Conservation (phyloP, 2,329 filamentous ascomycete genomes). For the Neoascochyta sp. region DNA sequence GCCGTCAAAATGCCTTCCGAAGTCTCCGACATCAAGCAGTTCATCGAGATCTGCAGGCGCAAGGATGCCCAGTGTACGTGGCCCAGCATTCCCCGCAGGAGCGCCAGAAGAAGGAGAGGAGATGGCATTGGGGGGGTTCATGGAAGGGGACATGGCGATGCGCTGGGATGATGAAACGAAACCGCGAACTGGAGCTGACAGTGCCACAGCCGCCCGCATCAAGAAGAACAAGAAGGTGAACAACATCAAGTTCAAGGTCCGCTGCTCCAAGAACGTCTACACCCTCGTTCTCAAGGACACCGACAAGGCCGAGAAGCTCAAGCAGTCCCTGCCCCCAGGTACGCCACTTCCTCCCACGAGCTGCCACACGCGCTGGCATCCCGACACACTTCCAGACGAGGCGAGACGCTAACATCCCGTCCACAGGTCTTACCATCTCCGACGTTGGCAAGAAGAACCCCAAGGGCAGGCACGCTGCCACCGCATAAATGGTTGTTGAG, state of each 20-base stretch:
- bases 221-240: constrained; percentile 88
- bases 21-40: constrained; percentile 98
- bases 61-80: constrained; percentile 98
- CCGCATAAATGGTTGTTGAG: constrained; percentile 20
- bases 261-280: constrained; percentile 94
- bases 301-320: constrained; percentile 99
- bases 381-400: too few relatives aligned
- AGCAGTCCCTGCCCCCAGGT: constrained; percentile 98
- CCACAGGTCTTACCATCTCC: constrained; percentile 55
- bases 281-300: constrained; percentile 97
- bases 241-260: constrained; percentile 99
- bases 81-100: constrained; percentile 4
- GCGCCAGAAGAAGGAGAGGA: constrained; percentile 1
- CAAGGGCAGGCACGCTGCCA: constrained; percentile 50
- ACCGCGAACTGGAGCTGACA: constrained; percentile 1
- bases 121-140: constrained; percentile 1
- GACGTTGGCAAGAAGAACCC: constrained; percentile 63
- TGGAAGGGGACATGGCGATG: not conserved
- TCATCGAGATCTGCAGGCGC: constrained; percentile 99
- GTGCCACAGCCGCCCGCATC: constrained; percentile 47
- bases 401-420: constrained; percentile 8
- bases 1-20: constrained; percentile 91
- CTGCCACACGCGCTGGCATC: not conserved
- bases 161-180: not conserved
- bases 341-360: constrained; percentile 44